Evolutionary conservation across 2,329 filamentous ascomycete genomes (phyloP), one percentile per base, ranked within the genome.

Genomic region (Nectriaceae sp.): DNA sequence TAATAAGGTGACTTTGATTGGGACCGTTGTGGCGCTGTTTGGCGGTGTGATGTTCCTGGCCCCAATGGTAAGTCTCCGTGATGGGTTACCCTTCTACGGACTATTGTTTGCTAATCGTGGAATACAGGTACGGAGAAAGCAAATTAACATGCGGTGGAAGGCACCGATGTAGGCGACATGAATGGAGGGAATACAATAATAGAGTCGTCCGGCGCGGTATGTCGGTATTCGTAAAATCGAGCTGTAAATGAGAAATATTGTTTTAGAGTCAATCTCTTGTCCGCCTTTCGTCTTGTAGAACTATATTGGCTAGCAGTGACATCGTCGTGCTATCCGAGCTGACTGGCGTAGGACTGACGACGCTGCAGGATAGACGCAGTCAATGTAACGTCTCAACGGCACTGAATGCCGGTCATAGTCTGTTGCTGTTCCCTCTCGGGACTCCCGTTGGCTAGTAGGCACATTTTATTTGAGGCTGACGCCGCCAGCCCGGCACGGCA

Each of bases 1-100:
- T 70, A 94, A 93, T 67, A 97, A 96, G 76, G 66, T 91, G 47
- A 88, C 91, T 59, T 82, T 99, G 64, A 69, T 97, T 31, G 77
- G 82, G 15, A 99, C 94, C 1, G 91, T 99, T 31, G 76, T 88
- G 35, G 93, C 90, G 16, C 76, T 97, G 58, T 82, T 82, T 39
- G 78, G 82, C 33, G 91, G 90, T 39, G 93, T 96, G 15, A 69
- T 85, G 55, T 81, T 89, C 47, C 75, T 97, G 63, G 86, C 86
- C 44, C 94, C 94, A 21, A 84, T 97, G 82, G 94, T 96, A 78
- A 76, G 88, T 21, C 10, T 49, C 46, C 47, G 26, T 16, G 19
- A 6, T 22, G 40, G 13, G n/a, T 22, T 6, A n/a, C n/a, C 22
- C 29, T 21, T 15, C 36, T 38, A 39, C 54, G 15, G 22, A 16